Evolutionary conservation across 164 flowering plant genomes (phyloP).

Genomic region (Magnolia changhungtana): DNA sequence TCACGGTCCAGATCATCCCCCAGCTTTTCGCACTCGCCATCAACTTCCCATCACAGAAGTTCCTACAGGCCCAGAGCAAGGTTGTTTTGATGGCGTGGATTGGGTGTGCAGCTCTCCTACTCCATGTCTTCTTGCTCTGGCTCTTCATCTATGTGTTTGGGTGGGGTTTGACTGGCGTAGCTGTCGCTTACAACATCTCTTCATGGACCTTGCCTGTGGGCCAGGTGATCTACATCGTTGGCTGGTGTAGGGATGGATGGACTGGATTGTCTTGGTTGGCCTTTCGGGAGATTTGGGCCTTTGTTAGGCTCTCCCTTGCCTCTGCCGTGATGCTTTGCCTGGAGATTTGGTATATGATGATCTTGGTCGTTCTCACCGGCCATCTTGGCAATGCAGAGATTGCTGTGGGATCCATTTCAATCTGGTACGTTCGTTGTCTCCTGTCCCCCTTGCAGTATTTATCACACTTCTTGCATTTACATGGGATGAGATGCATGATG

Average conservation of each 20-base stretch:
- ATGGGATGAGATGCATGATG: no score
- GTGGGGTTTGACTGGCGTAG: constrained; percentile 69
- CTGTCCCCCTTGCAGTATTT: no score
- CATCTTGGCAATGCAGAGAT: constrained; percentile 54
- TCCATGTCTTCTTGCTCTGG: constrained; percentile 38
- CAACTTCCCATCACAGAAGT: constrained; percentile 74
- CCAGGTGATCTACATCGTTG: constrained; percentile 61
- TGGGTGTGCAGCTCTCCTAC: constrained; percentile 40
- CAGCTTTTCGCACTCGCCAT: constrained; percentile 77
- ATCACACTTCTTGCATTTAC: no score
- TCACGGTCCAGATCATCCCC: constrained; percentile 61
- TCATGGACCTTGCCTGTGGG: constrained; percentile 57
- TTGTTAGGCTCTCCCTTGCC: constrained; percentile 68
- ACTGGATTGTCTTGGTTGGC: constrained; percentile 68
- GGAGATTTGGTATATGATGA: constrained; percentile 83
- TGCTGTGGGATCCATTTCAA: constrained; percentile 82
- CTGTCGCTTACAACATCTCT: constrained; percentile 54
- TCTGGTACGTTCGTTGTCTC: constrained; percentile 49
- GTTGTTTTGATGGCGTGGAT: constrained; percentile 51
- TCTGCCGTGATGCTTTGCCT: constrained; percentile 83
- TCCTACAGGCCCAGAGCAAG: constrained; percentile 78
- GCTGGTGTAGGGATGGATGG: constrained; percentile 75
- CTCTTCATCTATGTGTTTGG: constrained; percentile 46
- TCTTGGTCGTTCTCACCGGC: constrained; percentile 62
- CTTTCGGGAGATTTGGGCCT: constrained; percentile 63